phyloP scores from a whole-genome alignment of 169 alveolate genomes.

The Plasmodium yoelii region DNA sequence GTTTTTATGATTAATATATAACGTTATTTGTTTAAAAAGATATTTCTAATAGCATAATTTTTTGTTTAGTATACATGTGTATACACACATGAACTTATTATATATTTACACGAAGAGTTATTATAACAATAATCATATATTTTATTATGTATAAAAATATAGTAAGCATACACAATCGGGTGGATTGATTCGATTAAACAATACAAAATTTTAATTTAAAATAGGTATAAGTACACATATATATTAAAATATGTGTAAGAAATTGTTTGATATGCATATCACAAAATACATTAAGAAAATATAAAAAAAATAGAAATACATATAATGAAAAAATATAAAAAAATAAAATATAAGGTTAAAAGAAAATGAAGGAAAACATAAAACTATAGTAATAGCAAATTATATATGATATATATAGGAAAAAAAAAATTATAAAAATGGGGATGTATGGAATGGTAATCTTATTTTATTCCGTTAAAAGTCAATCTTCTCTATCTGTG shows the following conservation, averaged over 20 bases:
- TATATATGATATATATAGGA: conserved; percentile 1
- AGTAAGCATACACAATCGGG: neutral
- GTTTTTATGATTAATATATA: too few species aligned
- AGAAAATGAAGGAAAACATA: neutral
- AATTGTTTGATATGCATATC: conserved; percentile 2
- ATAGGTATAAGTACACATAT: neutral
- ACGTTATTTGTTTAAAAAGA: too few species aligned
- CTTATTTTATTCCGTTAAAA: too few species aligned
- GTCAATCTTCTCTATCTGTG: conserved; percentile 70
- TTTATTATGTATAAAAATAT: neutral
- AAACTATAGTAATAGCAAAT: neutral
- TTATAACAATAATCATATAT: neutral
- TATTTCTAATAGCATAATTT: too few species aligned
- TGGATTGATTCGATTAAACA: conserved; percentile 14
- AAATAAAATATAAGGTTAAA: neutral
- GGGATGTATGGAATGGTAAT: neutral
- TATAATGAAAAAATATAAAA: neutral
- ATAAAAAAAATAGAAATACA: neutral
- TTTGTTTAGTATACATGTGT: neutral
- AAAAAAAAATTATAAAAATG: conserved; percentile 5
- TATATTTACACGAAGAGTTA: neutral
- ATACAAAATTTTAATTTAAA: conserved; percentile 43
- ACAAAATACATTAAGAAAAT: conserved; percentile 15
- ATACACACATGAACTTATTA: neutral
- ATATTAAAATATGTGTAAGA: neutral